A percentile compares a stretch with the other conserved stretches of the same genome.
Conservation (phyloP, 495 filamentous ascomycete species). For the Aspergillus panamensis region DNA sequence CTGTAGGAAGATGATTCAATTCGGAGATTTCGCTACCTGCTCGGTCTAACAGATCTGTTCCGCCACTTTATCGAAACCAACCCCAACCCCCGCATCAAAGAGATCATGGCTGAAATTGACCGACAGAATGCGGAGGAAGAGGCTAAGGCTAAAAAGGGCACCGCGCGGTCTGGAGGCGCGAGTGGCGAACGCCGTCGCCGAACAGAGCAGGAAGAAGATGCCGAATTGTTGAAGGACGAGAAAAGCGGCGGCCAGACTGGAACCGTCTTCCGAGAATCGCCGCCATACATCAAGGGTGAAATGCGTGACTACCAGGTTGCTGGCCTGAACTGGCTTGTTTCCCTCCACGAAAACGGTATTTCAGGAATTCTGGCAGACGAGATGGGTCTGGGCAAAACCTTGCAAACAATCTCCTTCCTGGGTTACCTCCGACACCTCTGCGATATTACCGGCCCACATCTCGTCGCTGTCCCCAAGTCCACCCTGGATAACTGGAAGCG, state of each 20-base stretch:
- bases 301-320: constrained; percentile 97
- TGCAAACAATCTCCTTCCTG: constrained; percentile 88
- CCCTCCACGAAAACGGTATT: constrained; percentile 96
- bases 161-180: constrained; percentile 79
- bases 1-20: constrained; percentile 90
- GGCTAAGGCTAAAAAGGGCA: constrained; percentile 64
- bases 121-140: constrained; percentile 78
- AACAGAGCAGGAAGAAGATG: constrained; percentile 97
- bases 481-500: constrained; percentile 98
- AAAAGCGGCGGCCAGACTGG: constrained; percentile 78
- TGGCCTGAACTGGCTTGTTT: constrained; percentile 97
- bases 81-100: constrained; percentile 84
- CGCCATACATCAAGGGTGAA: constrained; percentile 74
- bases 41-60: constrained; percentile 95
- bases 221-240: constrained; percentile 89
- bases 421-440: constrained; percentile 90
- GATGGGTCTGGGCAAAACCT: constrained; percentile 93
- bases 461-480: constrained; percentile 92
- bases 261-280: constrained; percentile 90
- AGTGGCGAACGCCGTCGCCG: constrained; percentile 72
- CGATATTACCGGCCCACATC: constrained; percentile 86
- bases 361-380: constrained; percentile 97
- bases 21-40: constrained; percentile 89
- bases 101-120: constrained; percentile 90
- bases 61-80: constrained; percentile 99